These are phyloP conservation scores for Bacidia rubella DNA, from an alignment of 495 filamentous ascomycete species.

Conservation along the genomic window DNA sequence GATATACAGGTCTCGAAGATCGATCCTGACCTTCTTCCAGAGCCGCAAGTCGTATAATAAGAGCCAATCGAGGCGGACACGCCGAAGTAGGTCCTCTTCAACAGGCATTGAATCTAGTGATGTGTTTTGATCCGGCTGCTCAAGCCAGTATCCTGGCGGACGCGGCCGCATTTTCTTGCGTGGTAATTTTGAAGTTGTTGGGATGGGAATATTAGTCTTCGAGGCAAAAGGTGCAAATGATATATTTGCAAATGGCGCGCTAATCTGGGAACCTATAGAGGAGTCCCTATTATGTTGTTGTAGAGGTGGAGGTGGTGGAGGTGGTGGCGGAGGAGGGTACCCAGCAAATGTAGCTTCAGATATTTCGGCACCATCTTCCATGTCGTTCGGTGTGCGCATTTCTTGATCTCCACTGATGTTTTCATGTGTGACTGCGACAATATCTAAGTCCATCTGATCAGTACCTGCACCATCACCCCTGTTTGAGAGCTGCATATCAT, in stretches of 20 bases:
- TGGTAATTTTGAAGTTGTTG: conserved; percentile 34
- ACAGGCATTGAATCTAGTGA: conserved; percentile 40
- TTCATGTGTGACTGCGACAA: conserved; percentile 22
- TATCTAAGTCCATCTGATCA: conserved; percentile 29
- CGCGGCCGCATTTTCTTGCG: conserved; percentile 19
- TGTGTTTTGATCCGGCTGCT: conserved; percentile 51
- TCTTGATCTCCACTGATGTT: conserved; percentile 39
- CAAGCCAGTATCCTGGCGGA: conserved; percentile 74
- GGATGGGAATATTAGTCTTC: conserved; percentile 41
- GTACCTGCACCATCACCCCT: conserved; percentile 38
- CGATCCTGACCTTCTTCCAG: conserved; percentile 89
- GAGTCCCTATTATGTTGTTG: conserved; percentile 35
- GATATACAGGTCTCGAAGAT: conserved; percentile 88
- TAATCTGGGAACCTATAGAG: conserved; percentile 42
- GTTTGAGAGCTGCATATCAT: conserved; percentile 7
- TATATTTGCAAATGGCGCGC: conserved; percentile 30
- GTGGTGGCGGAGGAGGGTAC: conserved; percentile 50
- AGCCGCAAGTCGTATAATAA: conserved; percentile 91
- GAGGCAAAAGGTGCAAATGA: conserved; percentile 41
- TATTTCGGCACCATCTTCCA: conserved; percentile 49
- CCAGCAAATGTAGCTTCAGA: conserved; percentile 56
- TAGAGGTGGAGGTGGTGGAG: conserved; percentile 39
- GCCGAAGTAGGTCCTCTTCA: conserved; percentile 74
- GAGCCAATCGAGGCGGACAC: conserved; percentile 86
- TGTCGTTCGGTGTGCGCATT: conserved; percentile 32